A percentile compares a stretch with the other conserved stretches of the same genome.
These are phyloP conservation scores for Closterium sp. DNA, from an alignment of 139 green algal species.

Conservation along the genomic window DNA sequence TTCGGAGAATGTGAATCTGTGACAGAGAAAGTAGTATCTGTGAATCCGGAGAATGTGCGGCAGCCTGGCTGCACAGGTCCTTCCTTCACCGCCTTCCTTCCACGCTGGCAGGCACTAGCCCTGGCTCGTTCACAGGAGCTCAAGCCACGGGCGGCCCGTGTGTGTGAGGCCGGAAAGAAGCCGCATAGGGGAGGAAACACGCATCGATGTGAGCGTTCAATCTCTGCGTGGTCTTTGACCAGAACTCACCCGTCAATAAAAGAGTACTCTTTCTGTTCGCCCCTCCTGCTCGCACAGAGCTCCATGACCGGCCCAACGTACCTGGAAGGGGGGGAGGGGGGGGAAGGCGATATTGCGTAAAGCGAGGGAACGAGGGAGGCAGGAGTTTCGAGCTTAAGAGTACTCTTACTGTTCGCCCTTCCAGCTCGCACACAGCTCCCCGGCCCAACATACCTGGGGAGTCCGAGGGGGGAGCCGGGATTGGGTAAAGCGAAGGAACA, in stretches of 20 bases:
- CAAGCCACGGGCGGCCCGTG: not conserved
- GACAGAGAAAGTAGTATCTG: too few species aligned
- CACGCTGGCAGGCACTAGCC: not conserved
- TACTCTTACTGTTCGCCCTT: too few species aligned
- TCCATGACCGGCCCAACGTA: slow-evolving; percentile 36
- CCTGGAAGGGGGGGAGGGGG: not conserved
- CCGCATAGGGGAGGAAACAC: not conserved
- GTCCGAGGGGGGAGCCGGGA: too few species aligned
- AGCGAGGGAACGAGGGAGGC: not conserved
- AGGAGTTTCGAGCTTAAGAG: too few species aligned
- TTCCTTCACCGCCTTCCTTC: too few species aligned
- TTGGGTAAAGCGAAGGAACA: too few species aligned
- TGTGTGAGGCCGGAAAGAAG: not conserved
- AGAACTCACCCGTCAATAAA: slow-evolving; percentile 30
- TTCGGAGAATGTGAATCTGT: too few species aligned
- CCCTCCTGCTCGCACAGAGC: slow-evolving; percentile 26
- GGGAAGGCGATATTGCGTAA: not conserved
- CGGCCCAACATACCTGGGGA: too few species aligned
- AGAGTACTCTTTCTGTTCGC: slow-evolving; percentile 38
- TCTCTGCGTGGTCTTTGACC: not conserved
- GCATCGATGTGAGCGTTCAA: not conserved
- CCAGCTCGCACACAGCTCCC: too few species aligned
- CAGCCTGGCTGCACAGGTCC: too few species aligned
- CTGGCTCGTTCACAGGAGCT: not conserved
- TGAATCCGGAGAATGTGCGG: too few species aligned